Evolutionary conservation across 202 grass and related monocot genomes (phyloP), one percentile per base, ranked within the genome.

Genomic region (Elaeis oleifera): DNA sequence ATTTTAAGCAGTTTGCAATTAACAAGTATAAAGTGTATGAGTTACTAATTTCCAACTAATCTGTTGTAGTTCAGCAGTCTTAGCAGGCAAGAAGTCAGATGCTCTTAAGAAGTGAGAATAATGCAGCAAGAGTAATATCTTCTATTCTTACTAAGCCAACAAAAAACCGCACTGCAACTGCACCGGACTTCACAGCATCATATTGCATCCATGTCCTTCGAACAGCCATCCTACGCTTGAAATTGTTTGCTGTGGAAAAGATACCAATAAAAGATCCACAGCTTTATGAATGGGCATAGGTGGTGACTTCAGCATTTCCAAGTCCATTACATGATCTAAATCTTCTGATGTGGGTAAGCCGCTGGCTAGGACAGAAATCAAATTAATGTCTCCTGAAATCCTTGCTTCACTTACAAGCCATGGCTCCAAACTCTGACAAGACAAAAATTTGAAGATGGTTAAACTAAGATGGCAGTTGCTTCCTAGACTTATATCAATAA

Each of bases 191-290:
- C 18, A 97, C 84, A 75, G 36, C 77, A 68, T 97, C 94, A 73
- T 97, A 97, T 51, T 97, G 94, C 94, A 97, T 92, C 94, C 94
- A 97, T 32, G 85, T 97, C 73, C 94, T 80, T 49, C 88, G 82
- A 79, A 97, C 85, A 3, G 88, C 84, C 94, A 97, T 97, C 71
- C 88, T 85, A 14, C 63, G 80, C 79, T 89, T 92, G 61, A 97
- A 97, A 92, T 97, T 97, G 71, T 92, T 97, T 54, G 85, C 94
- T 56, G 88, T 89, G 64, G 94, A 97, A 78, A 97, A 83, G 24
- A 89, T 63, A 69, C 94, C 94, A 55, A 92, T 80, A 63, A 92
- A 53, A 97, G 84, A 77, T 92, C 79, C 65, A 97, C 49, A 20
- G 31, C n/a, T 75, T 82, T 85, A 79, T 89, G 54, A 20, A 54